These are phyloP conservation scores for Claviceps citrina DNA, from an alignment of 2,329 filamentous ascomycete species.

Conservation along the genomic window DNA sequence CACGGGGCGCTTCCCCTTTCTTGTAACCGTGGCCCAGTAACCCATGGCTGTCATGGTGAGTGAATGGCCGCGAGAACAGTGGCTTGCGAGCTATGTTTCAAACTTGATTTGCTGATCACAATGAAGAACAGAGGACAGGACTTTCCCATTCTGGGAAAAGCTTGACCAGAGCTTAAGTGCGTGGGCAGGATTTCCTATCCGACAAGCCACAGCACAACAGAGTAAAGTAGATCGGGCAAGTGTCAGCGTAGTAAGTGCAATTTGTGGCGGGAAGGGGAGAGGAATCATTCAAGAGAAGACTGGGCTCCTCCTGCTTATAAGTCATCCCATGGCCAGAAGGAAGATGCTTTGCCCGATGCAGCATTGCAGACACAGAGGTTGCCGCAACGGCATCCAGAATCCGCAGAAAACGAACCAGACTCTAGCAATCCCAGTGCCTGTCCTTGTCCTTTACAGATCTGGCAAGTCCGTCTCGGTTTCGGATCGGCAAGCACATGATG, in stretches of 20 bases:
- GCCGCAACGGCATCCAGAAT: too few species aligned
- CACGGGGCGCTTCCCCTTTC: constrained; percentile 13
- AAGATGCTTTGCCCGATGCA: background rate
- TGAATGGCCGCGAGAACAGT: background rate
- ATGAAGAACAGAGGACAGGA: background rate
- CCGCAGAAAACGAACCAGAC: too few species aligned
- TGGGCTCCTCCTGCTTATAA: background rate
- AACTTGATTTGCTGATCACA: background rate
- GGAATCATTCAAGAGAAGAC: background rate
- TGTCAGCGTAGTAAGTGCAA: too few species aligned
- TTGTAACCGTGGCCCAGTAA: constrained; percentile 6
- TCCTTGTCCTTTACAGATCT: too few species aligned
- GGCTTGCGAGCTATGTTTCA: too few species aligned
- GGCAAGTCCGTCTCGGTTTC: too few species aligned
- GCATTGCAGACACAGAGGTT: too few species aligned
- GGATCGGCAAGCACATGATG: too few species aligned
- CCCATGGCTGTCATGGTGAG: constrained; percentile 8
- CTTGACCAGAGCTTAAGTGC: background rate
- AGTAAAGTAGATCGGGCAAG: too few species aligned
- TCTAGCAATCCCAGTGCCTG: too few species aligned
- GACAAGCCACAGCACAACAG: background rate
- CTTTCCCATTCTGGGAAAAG: background rate
- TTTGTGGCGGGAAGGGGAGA: too few species aligned
- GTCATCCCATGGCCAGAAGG: too few species aligned
- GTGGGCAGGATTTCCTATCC: background rate